phyloP scores from a whole-genome alignment of 129 eudicot genomes.

The Kitagawia praeruptora region DNA sequence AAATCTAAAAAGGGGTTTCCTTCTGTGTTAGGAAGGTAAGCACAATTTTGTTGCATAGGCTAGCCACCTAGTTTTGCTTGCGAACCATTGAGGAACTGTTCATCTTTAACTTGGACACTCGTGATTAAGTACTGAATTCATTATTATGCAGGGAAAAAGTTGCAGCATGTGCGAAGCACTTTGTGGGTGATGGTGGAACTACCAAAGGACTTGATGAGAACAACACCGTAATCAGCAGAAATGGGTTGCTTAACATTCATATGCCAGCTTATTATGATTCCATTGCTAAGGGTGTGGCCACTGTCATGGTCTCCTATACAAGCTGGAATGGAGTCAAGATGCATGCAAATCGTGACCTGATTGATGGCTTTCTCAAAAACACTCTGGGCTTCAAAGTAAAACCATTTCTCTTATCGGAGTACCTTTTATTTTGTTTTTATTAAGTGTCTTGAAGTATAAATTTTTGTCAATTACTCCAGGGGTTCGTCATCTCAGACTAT shows the following conservation, averaged over 20 bases:
- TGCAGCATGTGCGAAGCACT: conserved; percentile 67
- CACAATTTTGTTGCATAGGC: not conserved
- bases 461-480: conserved; percentile 29
- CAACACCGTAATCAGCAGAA: conserved; percentile 34
- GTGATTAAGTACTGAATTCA: not conserved
- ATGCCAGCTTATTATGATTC: conserved; percentile 68
- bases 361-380: conserved; percentile 46
- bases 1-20: conserved; percentile 34
- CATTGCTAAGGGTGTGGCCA: conserved; percentile 60
- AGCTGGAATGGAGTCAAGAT: conserved; percentile 71
- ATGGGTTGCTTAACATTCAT: conserved; percentile 37
- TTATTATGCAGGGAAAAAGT: conserved; percentile 30
- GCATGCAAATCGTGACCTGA: conserved; percentile 52
- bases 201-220: conserved; percentile 46
- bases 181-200: conserved; percentile 76
- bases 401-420: not conserved
- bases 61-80: not conserved
- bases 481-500: conserved; percentile 77
- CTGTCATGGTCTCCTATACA: conserved; percentile 63
- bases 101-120: not conserved
- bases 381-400: conserved; percentile 47
- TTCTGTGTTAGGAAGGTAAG: conserved; percentile 40
- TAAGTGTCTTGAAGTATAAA: not conserved
- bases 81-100: not conserved
- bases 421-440: not conserved